These are phyloP conservation scores for Cryphonectria radicalis DNA, from an alignment of 2,329 filamentous ascomycete genomes.

Conservation along the genomic window DNA sequence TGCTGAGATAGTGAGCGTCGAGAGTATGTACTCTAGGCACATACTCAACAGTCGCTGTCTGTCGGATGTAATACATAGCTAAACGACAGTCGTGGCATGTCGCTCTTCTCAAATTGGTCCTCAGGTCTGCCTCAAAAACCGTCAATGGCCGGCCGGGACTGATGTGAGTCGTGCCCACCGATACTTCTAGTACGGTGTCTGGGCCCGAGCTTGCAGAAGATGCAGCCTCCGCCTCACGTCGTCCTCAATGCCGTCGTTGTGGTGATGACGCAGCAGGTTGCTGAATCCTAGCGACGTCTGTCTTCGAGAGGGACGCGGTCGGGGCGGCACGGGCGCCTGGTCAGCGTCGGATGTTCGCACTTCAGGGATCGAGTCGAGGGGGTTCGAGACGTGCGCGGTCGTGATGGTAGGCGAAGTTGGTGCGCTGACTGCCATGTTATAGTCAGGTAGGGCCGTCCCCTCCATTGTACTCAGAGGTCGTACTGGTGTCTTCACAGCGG, in stretches of 20 bases:
- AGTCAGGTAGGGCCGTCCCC: constrained; percentile 64
- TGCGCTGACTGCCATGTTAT: constrained; percentile 62
- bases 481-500: constrained; percentile 69
- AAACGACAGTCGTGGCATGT: neutral
- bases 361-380: constrained; percentile 39
- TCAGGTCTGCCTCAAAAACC: neutral
- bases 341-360: constrained; percentile 31
- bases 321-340: constrained; percentile 24
- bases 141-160: constrained; percentile 7
- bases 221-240: constrained; percentile 42
- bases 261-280: constrained; percentile 31
- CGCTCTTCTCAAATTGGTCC: neutral
- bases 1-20: neutral
- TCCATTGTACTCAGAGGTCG: constrained; percentile 55
- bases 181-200: constrained; percentile 28
- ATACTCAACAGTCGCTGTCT: neutral
- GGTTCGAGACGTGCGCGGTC: constrained; percentile 40
- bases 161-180: constrained; percentile 23
- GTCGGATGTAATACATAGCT: neutral
- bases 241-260: constrained; percentile 34
- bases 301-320: constrained; percentile 31
- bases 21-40: neutral
- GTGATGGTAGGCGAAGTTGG: constrained; percentile 52
- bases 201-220: constrained; percentile 41
- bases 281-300: constrained; percentile 35